phyloP scores from a whole-genome alignment of 2,329 filamentous ascomycete genomes.

The Fusarium chuoi region DNA sequence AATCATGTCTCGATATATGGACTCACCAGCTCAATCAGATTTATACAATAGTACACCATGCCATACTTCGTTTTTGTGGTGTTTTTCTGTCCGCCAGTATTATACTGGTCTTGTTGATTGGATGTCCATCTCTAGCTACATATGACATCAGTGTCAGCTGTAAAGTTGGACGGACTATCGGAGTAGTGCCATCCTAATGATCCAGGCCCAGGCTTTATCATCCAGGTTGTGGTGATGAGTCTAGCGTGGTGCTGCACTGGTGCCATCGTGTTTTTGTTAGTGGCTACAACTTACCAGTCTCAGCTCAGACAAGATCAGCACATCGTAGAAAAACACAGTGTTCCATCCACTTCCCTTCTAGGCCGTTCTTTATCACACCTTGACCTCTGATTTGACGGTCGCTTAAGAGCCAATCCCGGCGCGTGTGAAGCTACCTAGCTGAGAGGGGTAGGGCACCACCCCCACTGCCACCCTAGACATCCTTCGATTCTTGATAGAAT shows the following conservation, averaged over 20 bases:
- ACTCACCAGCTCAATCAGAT: background rate
- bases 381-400: slow-evolving; percentile 12
- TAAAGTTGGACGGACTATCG: background rate
- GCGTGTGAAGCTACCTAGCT: slow-evolving; percentile 6
- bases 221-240: background rate
- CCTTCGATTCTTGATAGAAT: slow-evolving; percentile 15
- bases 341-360: slow-evolving; percentile 29
- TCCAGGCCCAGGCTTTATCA: slow-evolving; percentile 2
- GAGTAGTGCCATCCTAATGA: background rate
- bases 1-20: background rate
- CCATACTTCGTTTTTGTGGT: background rate
- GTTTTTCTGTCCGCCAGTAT: background rate
- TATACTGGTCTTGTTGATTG: background rate
- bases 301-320: slow-evolving; percentile 12
- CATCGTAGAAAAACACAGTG: slow-evolving; percentile 13
- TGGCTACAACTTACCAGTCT: background rate
- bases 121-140: background rate
- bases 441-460: background rate
- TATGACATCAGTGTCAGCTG: background rate
- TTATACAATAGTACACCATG: background rate
- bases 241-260: background rate
- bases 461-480: slow-evolving; percentile 31
- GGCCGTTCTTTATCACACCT: slow-evolving; percentile 4
- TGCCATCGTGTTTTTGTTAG: background rate
- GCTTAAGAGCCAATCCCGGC: slow-evolving; percentile 1